A percentile compares a stretch with the other conserved stretches of the same genome.
These are phyloP conservation scores for Sarocladiaceae sp. DNA, from an alignment of 2,329 filamentous ascomycete species.

Conservation along the genomic window DNA sequence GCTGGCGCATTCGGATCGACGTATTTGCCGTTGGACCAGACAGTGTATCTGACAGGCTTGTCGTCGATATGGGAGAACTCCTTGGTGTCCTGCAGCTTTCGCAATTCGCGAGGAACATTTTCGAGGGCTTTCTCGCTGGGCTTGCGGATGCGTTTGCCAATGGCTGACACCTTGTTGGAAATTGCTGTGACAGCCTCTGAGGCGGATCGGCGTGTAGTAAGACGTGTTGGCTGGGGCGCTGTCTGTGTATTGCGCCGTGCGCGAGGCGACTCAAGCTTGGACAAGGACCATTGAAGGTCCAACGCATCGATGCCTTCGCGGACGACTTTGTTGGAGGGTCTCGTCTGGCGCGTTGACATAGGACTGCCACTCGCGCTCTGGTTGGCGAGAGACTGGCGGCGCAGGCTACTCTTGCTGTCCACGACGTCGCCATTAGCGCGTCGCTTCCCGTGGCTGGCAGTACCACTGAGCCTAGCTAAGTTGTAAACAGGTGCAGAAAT, in stretches of 20 bases:
- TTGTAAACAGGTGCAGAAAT: conserved; percentile 62
- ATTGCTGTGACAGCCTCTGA: conserved; percentile 38
- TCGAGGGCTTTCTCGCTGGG: conserved; percentile 42
- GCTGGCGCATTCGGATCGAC: conserved; percentile 41
- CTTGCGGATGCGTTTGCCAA: conserved; percentile 59
- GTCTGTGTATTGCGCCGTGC: conserved; percentile 24
- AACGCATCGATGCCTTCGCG: conserved; percentile 42
- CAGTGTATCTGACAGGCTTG: conserved; percentile 51
- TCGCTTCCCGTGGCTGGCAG: conserved; percentile 54
- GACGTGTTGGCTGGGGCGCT: conserved; percentile 24
- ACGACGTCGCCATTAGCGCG: conserved; percentile 47
- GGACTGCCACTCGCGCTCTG: neutral
- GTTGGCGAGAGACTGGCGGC: conserved; percentile 11
- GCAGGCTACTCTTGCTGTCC: conserved; percentile 30
- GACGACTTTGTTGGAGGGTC: conserved; percentile 16
- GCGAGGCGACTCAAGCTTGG: conserved; percentile 25
- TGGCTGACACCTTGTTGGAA: conserved; percentile 40
- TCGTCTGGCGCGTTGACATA: conserved; percentile 8
- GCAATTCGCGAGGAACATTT: conserved; percentile 52
- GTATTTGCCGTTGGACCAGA: conserved; percentile 64
- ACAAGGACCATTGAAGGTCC: conserved; percentile 38
- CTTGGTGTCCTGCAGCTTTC: conserved; percentile 57
- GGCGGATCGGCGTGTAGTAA: conserved; percentile 14
- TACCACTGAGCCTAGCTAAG: conserved; percentile 57
- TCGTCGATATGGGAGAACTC: conserved; percentile 58